Percentiles rank a stretch among this genome's conserved stretches.
These are phyloP conservation scores for Brasenia schreberi DNA, from an alignment of 164 flowering plant species.

Conservation along the genomic window DNA sequence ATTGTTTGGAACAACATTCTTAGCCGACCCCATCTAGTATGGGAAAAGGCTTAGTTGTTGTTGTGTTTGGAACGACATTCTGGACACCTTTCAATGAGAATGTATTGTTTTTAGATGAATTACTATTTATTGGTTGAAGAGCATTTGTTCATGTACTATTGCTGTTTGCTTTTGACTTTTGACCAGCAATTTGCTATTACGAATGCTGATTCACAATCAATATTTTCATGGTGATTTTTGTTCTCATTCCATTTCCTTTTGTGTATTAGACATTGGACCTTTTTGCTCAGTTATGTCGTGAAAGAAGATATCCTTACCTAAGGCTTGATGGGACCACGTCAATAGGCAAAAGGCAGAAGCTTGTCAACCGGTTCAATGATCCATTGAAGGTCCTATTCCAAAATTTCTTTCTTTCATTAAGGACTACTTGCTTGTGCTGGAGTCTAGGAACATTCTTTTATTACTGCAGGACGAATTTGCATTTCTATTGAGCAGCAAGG, in stretches of 20 bases:
- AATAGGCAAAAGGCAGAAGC: slow-evolving; percentile 82
- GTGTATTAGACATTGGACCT: slow-evolving; percentile 75
- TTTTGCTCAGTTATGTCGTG: slow-evolving; percentile 94
- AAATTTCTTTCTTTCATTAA: neutral
- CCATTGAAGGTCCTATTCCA: slow-evolving; percentile 40
- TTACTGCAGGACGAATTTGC: slow-evolving; percentile 86
- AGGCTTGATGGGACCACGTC: slow-evolving; percentile 97
- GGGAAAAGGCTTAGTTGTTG: no score
- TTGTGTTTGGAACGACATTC: no score
- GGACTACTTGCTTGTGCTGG: neutral
- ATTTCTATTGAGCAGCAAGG: slow-evolving; percentile 97
- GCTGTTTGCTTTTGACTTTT: no score
- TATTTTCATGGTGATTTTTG: no score
- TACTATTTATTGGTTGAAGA: no score
- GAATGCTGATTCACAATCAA: no score
- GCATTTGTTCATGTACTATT: no score
- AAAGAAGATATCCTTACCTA: slow-evolving; percentile 85
- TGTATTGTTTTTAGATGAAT: no score
- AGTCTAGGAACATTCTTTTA: neutral
- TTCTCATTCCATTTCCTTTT: slow-evolving; percentile 1
- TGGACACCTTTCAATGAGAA: no score
- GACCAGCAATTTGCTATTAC: no score
- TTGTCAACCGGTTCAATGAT: slow-evolving; percentile 84
- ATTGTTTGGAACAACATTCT: no score
- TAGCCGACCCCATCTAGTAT: no score